phyloP scores from a whole-genome alignment of 2,329 filamentous ascomycete species.

The Amesomyces nigricolor region DNA sequence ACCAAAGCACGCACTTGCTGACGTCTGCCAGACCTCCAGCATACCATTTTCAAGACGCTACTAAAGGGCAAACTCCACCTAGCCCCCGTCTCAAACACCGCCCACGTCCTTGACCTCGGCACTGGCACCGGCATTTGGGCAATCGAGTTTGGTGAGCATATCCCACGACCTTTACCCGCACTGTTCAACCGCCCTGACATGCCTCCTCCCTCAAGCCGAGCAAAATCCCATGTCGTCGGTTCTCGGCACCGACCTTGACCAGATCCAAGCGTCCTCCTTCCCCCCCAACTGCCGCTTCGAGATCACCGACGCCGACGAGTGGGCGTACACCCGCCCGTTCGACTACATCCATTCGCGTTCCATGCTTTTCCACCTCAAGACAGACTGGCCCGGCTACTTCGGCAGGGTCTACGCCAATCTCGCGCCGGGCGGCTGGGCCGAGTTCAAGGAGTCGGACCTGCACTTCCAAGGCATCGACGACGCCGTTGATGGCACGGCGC shows the following conservation, averaged over 20 bases:
- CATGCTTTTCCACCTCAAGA: constrained; percentile 14
- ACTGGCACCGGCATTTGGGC: constrained; percentile 22
- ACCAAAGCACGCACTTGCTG: not conserved
- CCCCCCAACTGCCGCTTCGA: constrained; percentile 21
- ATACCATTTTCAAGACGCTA: constrained; percentile 16
- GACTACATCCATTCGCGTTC: constrained; percentile 18
- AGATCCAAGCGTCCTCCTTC: constrained; percentile 19
- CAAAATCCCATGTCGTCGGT: constrained; percentile 15
- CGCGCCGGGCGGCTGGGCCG: constrained; percentile 20
- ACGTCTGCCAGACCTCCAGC: constrained; percentile 15
- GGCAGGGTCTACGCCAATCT: constrained; percentile 15
- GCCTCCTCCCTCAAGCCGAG: constrained; percentile 5
- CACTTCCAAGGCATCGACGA: constrained; percentile 18
- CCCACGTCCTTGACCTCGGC: constrained; percentile 17
- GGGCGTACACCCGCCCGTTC: constrained; percentile 15
- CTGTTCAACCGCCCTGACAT: not conserved
- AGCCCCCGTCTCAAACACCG: constrained; percentile 10
- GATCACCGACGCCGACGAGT: constrained; percentile 20
- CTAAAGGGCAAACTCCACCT: constrained; percentile 14
- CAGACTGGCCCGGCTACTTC: constrained; percentile 1
- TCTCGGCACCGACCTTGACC: constrained; percentile 19
- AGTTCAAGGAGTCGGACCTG: constrained; percentile 19
- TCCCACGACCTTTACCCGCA: not conserved
- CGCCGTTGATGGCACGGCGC: constrained; percentile 17
- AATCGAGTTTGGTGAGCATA: constrained; percentile 17